Percentiles rank a stretch among this genome's conserved stretches.
phyloP scores from a whole-genome alignment of 2,329 filamentous ascomycete genomes.

The Aspergillus clavatus region DNA sequence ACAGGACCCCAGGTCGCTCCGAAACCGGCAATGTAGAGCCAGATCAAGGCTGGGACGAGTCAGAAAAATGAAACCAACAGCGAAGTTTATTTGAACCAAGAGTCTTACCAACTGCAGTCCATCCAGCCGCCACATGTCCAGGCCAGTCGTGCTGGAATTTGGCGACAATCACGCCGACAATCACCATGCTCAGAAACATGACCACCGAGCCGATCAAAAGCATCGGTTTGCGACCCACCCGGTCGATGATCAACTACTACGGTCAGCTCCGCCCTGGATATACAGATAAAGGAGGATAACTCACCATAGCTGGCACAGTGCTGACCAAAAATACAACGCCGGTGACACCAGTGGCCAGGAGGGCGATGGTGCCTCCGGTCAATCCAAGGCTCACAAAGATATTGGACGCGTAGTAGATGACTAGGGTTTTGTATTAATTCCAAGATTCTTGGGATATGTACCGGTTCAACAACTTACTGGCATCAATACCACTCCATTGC shows the following conservation, averaged over 20 bases:
- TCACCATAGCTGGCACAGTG: slow-evolving; percentile 29
- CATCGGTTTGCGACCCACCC: slow-evolving; percentile 28
- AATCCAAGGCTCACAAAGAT: slow-evolving; percentile 34
- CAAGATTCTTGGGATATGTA: background rate
- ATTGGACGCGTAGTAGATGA: slow-evolving; percentile 43
- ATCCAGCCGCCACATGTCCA: slow-evolving; percentile 22
- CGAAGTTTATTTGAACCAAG: too few species aligned
- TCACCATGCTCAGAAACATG: slow-evolving; percentile 24
- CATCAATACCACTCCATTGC: slow-evolving; percentile 44
- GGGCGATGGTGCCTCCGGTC: slow-evolving; percentile 28
- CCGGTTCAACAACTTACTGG: slow-evolving; percentile 19
- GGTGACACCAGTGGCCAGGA: slow-evolving; percentile 33
- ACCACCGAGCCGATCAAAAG: slow-evolving; percentile 20
- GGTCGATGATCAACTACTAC: slow-evolving; percentile 23
- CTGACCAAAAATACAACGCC: slow-evolving; percentile 30
- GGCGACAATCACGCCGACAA: slow-evolving; percentile 24
- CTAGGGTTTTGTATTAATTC: slow-evolving; percentile 3
- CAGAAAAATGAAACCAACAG: too few species aligned
- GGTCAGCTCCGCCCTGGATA: background rate
- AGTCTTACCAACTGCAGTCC: slow-evolving; percentile 23
- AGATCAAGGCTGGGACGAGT: slow-evolving; percentile 20
- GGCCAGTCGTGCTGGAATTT: slow-evolving; percentile 27
- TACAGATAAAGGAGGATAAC: slow-evolving; percentile 11
- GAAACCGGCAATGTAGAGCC: slow-evolving; percentile 24
- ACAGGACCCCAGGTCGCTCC: slow-evolving; percentile 26